phyloP scores from a whole-genome alignment of 306 rosid species.

The Acmispon strigosus region DNA sequence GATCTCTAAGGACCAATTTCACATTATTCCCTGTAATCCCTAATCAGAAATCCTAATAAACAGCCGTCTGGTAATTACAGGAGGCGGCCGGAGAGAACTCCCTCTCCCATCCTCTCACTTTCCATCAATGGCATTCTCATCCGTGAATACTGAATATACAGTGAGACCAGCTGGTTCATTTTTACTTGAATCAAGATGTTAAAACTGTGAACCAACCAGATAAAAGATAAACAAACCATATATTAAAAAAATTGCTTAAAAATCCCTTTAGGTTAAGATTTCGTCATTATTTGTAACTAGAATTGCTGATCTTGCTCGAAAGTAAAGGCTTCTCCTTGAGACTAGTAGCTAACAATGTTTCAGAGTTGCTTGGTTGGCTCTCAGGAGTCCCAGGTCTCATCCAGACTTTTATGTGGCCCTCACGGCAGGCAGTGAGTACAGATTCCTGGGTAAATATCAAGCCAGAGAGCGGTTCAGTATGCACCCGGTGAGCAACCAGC shows the following conservation, averaged over 20 bases:
- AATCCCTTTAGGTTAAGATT: constrained; percentile 22
- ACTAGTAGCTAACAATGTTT: constrained; percentile 42
- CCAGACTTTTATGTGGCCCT: constrained; percentile 91
- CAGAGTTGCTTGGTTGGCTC: constrained; percentile 51
- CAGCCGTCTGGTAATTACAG: constrained; percentile 59
- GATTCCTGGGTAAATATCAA: constrained; percentile 80
- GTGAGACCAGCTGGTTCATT: constrained; percentile 43
- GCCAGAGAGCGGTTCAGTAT: constrained; percentile 90
- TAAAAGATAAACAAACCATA: constrained; percentile 31
- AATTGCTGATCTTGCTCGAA: constrained; percentile 46
- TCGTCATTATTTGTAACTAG: constrained; percentile 52
- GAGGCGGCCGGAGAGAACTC: constrained; percentile 33
- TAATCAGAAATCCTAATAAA: constrained; percentile 35
- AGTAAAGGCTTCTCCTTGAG: constrained; percentile 60
- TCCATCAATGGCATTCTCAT: constrained; percentile 54
- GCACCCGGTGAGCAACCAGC: constrained; percentile 77
- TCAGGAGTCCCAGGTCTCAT: constrained; percentile 65
- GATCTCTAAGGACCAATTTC: constrained; percentile 40
- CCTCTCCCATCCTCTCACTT: constrained; percentile 46
- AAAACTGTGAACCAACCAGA: constrained; percentile 42
- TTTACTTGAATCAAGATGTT: constrained; percentile 24
- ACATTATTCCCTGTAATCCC: constrained; percentile 49
- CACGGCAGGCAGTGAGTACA: constrained; percentile 83
- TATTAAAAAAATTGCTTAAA: constrained; percentile 18
- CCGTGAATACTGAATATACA: constrained; percentile 45